Evolutionary conservation across 805 yeast genomes (phyloP).

Genomic region (Komagataella pastoris): DNA sequence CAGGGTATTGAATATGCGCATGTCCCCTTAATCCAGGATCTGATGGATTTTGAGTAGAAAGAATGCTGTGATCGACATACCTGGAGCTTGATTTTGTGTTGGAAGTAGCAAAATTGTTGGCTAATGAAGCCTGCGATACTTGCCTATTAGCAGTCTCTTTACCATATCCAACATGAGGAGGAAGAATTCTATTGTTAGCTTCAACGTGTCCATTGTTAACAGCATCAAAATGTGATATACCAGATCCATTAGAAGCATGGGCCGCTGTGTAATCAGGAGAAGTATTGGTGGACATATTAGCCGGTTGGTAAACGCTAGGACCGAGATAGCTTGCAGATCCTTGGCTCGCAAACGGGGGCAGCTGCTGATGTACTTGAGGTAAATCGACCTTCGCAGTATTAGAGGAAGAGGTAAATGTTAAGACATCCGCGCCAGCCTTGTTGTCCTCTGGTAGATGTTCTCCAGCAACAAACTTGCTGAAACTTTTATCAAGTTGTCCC

Average conservation of each 20-base stretch:
- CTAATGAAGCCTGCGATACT: background rate
- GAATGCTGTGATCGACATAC: background rate
- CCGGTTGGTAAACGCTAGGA: background rate
- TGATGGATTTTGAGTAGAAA: background rate
- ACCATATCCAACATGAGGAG: background rate
- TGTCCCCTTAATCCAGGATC: background rate
- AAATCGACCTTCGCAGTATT: background rate
- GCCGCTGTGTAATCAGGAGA: background rate
- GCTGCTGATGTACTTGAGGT: background rate
- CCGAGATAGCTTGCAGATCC: background rate
- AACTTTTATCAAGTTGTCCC: slow-evolving; percentile 77
- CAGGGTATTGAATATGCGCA: background rate
- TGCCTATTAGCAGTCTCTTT: background rate
- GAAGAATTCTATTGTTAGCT: background rate
- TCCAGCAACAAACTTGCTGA: slow-evolving; percentile 73
- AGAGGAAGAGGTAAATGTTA: background rate
- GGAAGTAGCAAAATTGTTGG: background rate
- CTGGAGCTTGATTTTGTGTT: background rate
- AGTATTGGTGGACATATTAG: background rate
- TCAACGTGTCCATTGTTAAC: background rate
- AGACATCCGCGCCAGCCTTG: slow-evolving; percentile 7
- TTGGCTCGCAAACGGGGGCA: background rate
- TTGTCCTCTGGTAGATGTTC: slow-evolving; percentile 43
- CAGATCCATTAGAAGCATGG: background rate
- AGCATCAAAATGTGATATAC: background rate